Base-by-base conservation (phyloP, 192 early-diverging fungal species). In the Chytriomyces sp. region DNA sequence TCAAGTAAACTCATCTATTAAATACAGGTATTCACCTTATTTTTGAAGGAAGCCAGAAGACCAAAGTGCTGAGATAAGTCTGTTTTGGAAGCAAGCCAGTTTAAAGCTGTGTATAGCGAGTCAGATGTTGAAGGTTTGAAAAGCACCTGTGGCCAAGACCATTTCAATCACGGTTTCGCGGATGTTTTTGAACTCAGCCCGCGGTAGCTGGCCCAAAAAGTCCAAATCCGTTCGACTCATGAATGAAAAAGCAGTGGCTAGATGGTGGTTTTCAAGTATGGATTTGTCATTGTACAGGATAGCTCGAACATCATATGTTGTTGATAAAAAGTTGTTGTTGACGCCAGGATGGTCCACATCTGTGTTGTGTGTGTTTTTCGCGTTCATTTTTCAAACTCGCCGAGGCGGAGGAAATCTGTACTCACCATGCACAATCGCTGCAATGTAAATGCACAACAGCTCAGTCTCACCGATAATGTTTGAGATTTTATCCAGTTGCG, bases 291-390 rank as follows among this genome's bases (percentile, higher is more conserved):
- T 89, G 75, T 89, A 89, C 26, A 87, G 69, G 20, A 88, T 76
- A 1, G 88, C 85, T 48, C 78, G 61, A 26, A 69, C 45, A 70
- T 86, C 82, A 46, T 46, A 71, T 2, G 83, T 86, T 4, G 72
- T 75, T 20, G 84, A 64, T 13, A 89, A 68, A 75, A 86, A 89
- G 48, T 82, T 80, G 77, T 89, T 89, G 64, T 81, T 87, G 61
- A 84, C 49, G 18, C 89, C 89, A 9, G 89, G 89, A 63, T 90
- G 88, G 63, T 89, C 88, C 50, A 83, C 77, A 72, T 89, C 86
- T 81, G 57, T 45, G 13, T 35, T 35, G 28, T 2, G 28, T 35
- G 28, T 35, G 28, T 35, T 35, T 35, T 35, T 35, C 28, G 28
- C 28, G 28, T 35, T 35, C 28, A 35, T 35, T 35, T 35, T 35